Conservation (phyloP, 2,329 filamentous ascomycete species). For the Colletotrichum sojae region DNA sequence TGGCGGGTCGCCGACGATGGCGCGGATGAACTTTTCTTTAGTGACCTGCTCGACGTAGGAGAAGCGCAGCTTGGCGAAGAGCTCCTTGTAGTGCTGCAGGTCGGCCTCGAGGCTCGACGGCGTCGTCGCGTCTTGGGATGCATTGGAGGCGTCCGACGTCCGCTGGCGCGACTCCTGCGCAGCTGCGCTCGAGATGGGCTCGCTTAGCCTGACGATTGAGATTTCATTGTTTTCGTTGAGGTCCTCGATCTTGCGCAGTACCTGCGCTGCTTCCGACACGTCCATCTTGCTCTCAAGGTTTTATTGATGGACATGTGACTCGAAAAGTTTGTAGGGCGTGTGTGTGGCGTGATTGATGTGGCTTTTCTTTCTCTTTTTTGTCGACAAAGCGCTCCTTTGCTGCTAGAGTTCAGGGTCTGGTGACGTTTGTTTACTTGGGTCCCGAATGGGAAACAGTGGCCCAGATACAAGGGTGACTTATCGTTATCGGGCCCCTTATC, state of each 20-base stretch:
- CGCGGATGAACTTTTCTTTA: slow-evolving; percentile 96
- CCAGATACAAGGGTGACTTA: slow-evolving; percentile 3
- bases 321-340: neutral
- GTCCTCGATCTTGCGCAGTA: slow-evolving; percentile 64
- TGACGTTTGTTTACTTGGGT: slow-evolving; percentile 56
- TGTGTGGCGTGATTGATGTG: neutral
- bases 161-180: slow-evolving; percentile 61
- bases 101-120: slow-evolving; percentile 87
- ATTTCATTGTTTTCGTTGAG: slow-evolving; percentile 74
- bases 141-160: slow-evolving; percentile 80
- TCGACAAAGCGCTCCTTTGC: slow-evolving; percentile 1
- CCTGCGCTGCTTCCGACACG: slow-evolving; percentile 52
- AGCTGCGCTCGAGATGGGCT: slow-evolving; percentile 75
- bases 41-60: slow-evolving; percentile 98
- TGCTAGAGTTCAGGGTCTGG: slow-evolving; percentile 5
- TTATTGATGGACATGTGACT: neutral
- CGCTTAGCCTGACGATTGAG: slow-evolving; percentile 82
- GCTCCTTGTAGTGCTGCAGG: slow-evolving; percentile 90
- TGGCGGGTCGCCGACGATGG: slow-evolving; percentile 91
- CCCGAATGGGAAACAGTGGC: slow-evolving; percentile 47
- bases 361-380: no score
- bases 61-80: slow-evolving; percentile 96
- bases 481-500: neutral
- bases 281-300: slow-evolving; percentile 47
- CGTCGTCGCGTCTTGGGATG: slow-evolving; percentile 75